Evolutionary conservation across 2,329 filamentous ascomycete genomes (phyloP).

Genomic region (Juglanconis sp.): DNA sequence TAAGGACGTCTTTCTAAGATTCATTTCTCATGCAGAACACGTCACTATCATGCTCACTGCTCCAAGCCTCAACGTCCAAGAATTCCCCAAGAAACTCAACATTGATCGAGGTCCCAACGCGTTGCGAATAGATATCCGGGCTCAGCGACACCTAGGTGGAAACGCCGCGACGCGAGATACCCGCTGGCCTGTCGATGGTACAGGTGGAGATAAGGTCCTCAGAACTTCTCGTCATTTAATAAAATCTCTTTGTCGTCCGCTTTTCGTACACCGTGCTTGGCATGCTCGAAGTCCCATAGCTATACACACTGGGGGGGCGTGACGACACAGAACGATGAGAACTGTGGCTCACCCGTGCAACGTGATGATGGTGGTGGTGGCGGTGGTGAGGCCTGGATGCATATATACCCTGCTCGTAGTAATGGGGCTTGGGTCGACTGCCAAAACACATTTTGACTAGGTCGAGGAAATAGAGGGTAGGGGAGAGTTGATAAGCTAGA

Average conservation of each 20-base stretch:
- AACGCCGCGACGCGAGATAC: background rate
- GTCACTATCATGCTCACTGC: no score
- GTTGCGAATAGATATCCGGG: no score
- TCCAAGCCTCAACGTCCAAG: no score
- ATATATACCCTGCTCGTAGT: constrained; percentile 3
- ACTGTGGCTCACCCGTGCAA: background rate
- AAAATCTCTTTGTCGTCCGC: constrained; percentile 1
- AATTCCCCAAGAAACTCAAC: no score
- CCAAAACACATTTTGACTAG: background rate
- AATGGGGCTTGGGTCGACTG: background rate
- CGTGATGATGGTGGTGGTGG: background rate
- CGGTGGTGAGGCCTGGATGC: background rate
- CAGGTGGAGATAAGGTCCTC: no score
- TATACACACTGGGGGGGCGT: background rate
- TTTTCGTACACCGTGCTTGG: background rate
- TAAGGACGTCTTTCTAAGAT: no score
- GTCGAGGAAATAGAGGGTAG: background rate
- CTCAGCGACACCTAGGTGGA: no score
- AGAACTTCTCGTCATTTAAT: background rate
- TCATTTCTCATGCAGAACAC: no score
- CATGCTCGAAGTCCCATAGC: background rate
- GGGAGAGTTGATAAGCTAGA: background rate
- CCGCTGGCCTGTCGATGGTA: no score
- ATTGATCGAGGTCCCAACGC: no score
- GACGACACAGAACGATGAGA: background rate